Conservation (phyloP, 805 yeast genomes). For the Ogataea populi-albae region DNA sequence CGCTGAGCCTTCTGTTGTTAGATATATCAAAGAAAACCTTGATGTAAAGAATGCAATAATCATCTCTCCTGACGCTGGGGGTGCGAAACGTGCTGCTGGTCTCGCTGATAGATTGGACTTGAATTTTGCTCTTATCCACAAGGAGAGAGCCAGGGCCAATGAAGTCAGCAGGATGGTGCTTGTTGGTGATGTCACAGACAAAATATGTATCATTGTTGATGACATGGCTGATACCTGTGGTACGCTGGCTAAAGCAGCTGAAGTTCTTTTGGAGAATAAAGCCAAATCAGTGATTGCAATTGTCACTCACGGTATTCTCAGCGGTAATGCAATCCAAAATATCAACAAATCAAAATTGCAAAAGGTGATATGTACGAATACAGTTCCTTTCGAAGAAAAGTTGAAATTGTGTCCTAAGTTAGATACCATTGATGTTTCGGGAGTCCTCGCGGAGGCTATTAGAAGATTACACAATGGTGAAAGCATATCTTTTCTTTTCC, state of each 20-base stretch:
- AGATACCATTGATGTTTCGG: conserved; percentile 67
- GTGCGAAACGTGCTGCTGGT: conserved; percentile 86
- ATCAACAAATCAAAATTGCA: conserved; percentile 66
- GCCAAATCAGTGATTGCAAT: conserved; percentile 77
- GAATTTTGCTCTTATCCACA: conserved; percentile 81
- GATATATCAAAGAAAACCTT: conserved; percentile 65
- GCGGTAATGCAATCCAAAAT: conserved; percentile 71
- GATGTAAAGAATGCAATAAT: conserved; percentile 63
- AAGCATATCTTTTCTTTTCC: conserved; percentile 75
- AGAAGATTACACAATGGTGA: conserved; percentile 87
- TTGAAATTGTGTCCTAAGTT: conserved; percentile 55
- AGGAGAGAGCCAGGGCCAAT: conserved; percentile 79
- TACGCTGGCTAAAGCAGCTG: conserved; percentile 80
- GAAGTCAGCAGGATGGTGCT: conserved; percentile 82
- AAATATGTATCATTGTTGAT: conserved; percentile 75
- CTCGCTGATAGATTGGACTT: conserved; percentile 76
- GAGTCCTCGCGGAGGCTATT: conserved; percentile 76
- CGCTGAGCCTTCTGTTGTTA: conserved; percentile 78
- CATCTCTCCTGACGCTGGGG: conserved; percentile 88
- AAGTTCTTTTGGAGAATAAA: conserved; percentile 61
- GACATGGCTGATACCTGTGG: conserved; percentile 94
- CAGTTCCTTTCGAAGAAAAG: conserved; percentile 73
- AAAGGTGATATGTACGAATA: conserved; percentile 74
- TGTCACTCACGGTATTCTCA: conserved; percentile 77
- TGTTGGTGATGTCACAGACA: conserved; percentile 79